phyloP scores from a whole-genome alignment of 2,329 filamentous ascomycete species.

The Plenodomus lindquistii region DNA sequence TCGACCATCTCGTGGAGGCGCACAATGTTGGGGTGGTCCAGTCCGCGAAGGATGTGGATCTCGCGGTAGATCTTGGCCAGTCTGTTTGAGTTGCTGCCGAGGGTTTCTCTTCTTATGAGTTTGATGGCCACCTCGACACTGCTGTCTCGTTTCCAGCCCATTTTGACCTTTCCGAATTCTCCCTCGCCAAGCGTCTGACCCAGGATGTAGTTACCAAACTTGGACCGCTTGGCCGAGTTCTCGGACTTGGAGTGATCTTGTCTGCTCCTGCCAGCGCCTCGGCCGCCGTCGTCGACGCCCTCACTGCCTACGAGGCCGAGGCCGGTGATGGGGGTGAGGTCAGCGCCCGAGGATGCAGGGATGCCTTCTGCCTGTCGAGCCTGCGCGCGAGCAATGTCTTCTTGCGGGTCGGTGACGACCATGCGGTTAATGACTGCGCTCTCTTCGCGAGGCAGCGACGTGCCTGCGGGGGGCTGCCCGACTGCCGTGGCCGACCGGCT shows the following conservation, averaged over 20 bases:
- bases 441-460: conserved; percentile 69
- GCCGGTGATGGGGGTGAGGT: conserved; percentile 52
- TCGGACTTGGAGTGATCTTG: conserved; percentile 60
- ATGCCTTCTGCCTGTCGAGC: conserved; percentile 68
- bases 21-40: conserved; percentile 96
- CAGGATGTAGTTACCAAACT: conserved; percentile 93
- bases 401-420: conserved; percentile 74
- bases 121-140: conserved; percentile 96
- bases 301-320: conserved; percentile 56
- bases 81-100: conserved; percentile 85
- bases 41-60: conserved; percentile 83
- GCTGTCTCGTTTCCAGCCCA: conserved; percentile 96
- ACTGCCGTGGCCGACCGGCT: conserved; percentile 55
- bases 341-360: conserved; percentile 48
- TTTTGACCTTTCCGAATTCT: conserved; percentile 97
- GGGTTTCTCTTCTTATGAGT: conserved; percentile 87
- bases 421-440: conserved; percentile 79
- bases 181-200: conserved; percentile 96
- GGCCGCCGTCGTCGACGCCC: conserved; percentile 53
- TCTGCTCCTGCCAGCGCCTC: conserved; percentile 51
- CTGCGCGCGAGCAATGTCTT: conserved; percentile 72
- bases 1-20: conserved; percentile 98
- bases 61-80: conserved; percentile 97
- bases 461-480: conserved; percentile 57
- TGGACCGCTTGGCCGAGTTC: conserved; percentile 70